Evolutionary conservation across 495 filamentous ascomycete genomes (phyloP).

Genomic region (Viridothelium virens): DNA sequence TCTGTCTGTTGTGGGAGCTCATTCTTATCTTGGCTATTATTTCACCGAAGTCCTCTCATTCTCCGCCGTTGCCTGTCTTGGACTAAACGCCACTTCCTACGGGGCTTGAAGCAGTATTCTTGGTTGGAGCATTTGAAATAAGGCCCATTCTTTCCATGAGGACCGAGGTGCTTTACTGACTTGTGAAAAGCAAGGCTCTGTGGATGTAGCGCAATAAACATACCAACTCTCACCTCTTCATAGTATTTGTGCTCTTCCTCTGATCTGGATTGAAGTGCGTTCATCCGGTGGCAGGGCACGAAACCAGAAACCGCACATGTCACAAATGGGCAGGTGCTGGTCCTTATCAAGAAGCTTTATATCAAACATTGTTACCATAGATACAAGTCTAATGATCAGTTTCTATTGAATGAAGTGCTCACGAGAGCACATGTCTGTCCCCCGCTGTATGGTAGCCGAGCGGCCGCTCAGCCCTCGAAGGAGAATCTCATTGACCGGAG

Average conservation of each 20-base stretch:
- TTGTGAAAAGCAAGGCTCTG: not conserved
- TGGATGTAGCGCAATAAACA: not conserved
- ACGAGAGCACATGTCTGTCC: not conserved
- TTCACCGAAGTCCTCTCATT: not conserved
- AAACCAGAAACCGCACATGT: not conserved
- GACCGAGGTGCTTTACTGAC: not conserved
- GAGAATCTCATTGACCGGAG: not conserved
- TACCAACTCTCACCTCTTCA: not conserved
- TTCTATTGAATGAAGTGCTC: not conserved
- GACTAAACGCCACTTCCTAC: not conserved
- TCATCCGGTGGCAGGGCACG: not conserved
- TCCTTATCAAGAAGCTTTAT: not conserved
- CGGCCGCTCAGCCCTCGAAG: not conserved
- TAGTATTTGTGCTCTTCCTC: not conserved
- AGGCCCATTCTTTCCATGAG: not conserved
- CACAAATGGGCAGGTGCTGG: not conserved
- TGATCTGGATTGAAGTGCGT: not conserved
- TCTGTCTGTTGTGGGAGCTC: not conserved
- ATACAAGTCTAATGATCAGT: not conserved
- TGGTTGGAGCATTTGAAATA: not conserved
- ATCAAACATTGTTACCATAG: not conserved
- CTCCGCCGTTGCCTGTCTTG: not conserved
- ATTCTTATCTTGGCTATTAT: not conserved
- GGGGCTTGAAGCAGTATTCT: not conserved
- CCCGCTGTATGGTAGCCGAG: not conserved